Evolutionary conservation across 371 early-diverging fungal genomes (phyloP).

Genomic region (Mortierella polycephala): DNA sequence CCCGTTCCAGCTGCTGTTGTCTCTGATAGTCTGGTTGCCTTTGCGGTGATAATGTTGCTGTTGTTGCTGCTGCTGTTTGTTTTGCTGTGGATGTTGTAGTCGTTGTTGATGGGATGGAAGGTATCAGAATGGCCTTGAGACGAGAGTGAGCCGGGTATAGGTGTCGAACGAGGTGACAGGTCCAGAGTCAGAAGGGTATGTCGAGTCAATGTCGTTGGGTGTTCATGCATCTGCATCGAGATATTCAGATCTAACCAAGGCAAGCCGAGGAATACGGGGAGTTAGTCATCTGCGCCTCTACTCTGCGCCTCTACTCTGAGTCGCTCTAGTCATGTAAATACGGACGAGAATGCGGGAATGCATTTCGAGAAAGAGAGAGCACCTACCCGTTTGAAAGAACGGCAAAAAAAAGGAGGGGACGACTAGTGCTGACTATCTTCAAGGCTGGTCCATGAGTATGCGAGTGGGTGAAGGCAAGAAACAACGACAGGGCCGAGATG

Average conservation of each 20-base stretch:
- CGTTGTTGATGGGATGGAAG: background rate
- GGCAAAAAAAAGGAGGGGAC: too few relatives aligned
- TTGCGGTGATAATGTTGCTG: slow-evolving; percentile 4
- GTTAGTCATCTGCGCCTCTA: background rate
- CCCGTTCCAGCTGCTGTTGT: background rate
- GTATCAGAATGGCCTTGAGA: slow-evolving; percentile 6
- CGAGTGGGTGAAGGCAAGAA: too few relatives aligned
- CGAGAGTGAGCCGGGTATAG: slow-evolving; percentile 26
- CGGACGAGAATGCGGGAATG: too few relatives aligned
- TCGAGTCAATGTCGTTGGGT: background rate
- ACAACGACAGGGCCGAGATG: too few relatives aligned
- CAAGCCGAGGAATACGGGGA: background rate
- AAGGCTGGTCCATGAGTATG: too few relatives aligned
- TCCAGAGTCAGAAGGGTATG: slow-evolving; percentile 17
- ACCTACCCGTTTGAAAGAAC: too few relatives aligned
- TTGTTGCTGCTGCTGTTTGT: background rate
- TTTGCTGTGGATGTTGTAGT: background rate
- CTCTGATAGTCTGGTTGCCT: background rate
- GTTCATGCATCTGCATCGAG: slow-evolving; percentile 24
- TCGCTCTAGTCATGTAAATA: too few relatives aligned
- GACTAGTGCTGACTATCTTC: too few relatives aligned
- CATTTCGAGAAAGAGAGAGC: too few relatives aligned
- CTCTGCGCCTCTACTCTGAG: background rate
- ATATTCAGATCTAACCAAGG: slow-evolving; percentile 3
- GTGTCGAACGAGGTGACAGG: slow-evolving; percentile 24